Evolutionary conservation across 2,329 filamentous ascomycete genomes (phyloP), one percentile per base, ranked within the genome.

Genomic region (Colletotrichum nymphaeae): DNA sequence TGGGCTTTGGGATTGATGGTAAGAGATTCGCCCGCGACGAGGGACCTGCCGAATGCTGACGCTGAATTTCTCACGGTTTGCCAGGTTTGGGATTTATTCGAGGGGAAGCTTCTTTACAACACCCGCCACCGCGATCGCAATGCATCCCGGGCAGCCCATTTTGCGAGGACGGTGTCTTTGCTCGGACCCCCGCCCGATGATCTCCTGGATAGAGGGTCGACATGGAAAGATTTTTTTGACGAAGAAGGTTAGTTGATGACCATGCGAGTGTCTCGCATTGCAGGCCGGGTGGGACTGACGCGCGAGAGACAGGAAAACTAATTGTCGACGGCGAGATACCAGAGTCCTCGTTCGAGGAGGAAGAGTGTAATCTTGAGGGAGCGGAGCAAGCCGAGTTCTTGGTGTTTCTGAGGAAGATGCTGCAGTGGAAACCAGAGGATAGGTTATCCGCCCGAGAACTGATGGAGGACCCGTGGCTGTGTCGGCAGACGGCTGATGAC

Each of bases 121-220:
- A 73, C 60, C 4, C 63, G 63, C 75, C 76, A 52, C 52, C 69
- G 49, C 63, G 75, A 73, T 58, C 78, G 52, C 62, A 75, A 12
- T 42, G 76, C 58, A 56, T 80, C 59, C 42, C 78, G 65, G 72
- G 79, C 65, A 22, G 77, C 79, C 37, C 80, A 82, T 35, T 76
- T 83, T 59, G 80, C 79, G 1, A 77, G 80, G 59, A 83, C 84
- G 78, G 79, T 85, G 5, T 80, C 83, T 3, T 68, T 84, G 8
- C 76, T 86, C 69, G 83, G 83, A 0, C 79, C 77, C 1, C 84
- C 83, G 2, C 81, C 81, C 2, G 75, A 72, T 59, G 76, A 78
- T 2, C 81, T 85, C 53, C 62, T 85, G 53, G 57, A 78, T 60
- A 76, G 80, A 2, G 83, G 81, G 55, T 75, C 77, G 4, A 73